Evolutionary conservation across 495 filamentous ascomycete genomes (phyloP), one percentile per base, ranked within the genome.

Genomic region (Lophium mytilinum): DNA sequence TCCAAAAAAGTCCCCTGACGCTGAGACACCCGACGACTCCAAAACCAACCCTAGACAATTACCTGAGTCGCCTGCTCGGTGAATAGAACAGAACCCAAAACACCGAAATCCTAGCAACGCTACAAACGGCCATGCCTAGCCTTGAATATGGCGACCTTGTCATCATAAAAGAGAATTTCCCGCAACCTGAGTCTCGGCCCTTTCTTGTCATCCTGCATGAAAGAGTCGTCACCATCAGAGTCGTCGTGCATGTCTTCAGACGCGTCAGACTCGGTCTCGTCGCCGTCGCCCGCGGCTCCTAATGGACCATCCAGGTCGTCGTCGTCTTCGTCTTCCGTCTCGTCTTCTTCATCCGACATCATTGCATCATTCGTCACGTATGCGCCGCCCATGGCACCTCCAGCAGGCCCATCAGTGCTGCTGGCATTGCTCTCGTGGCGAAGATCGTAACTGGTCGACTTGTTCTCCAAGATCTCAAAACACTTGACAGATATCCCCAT

Each of bases 101-200:
- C 24, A 30, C 24, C 24, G 24, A 30, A 30, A 30, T 55, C 37
- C 37, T 46, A 42, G 12, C 17, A 36, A 46, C 18, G 42, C 58
- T 75, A 91, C 56, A 92, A 71, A 68, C 78, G 77, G 55, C 83
- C 86, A 71, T 89, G 84, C 50, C 88, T 81, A 10, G 85, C 86
- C 71, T 82, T 86, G 72, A 93, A 92, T 58, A 95, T 84, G 5
- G 84, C 83, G 36, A 93, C 84, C 69, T 90, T 90, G 66, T 94
- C 89, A 60, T 94, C 90, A 63, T 90, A 91, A 71, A 90, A 95
- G 60, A 90, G 71, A 63, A 95, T 94, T 76, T 94, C 87, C 59
- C 88, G 78, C 60, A 95, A 68, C 53, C 83, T 75, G 18, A 95
- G 78, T 45, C 76, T 78, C 42, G 80, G 72, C 19, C 73, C 74